Percentiles rank a stretch among this genome's conserved stretches.
Evolutionary conservation across 139 green algal species (phyloP).

Genomic region (Pseudopediastrum boryanum): DNA sequence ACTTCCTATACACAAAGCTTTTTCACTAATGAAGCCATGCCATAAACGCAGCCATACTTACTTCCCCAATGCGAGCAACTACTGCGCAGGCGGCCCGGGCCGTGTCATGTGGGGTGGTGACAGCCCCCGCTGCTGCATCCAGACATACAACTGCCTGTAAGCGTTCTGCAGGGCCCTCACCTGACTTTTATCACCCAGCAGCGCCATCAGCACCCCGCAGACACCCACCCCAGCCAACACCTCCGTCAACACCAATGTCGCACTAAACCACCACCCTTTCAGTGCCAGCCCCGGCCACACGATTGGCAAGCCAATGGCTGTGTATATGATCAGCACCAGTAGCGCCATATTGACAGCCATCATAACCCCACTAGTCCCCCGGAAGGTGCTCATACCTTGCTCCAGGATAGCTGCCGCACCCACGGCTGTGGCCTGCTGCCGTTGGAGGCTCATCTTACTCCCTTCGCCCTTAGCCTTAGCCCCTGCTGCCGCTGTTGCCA

Average conservation of each 20-base stretch:
- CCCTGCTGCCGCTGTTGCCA: neutral
- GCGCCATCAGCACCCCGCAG: neutral
- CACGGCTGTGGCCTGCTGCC: neutral
- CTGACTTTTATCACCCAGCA: constrained; percentile 21
- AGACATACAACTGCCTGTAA: constrained; percentile 23
- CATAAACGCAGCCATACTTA: too few relatives aligned
- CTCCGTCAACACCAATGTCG: neutral
- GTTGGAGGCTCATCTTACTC: neutral
- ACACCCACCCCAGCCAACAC: neutral
- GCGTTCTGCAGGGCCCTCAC: constrained; percentile 11
- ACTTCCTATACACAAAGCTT: too few relatives aligned
- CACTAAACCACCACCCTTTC: neutral
- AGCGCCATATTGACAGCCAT: neutral
- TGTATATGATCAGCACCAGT: constrained; percentile 16
- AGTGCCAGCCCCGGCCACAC: constrained; percentile 12
- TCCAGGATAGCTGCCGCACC: constrained; percentile 11
- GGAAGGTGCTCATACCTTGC: constrained; percentile 11
- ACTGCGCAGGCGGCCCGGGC: too few relatives aligned
- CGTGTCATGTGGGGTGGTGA: too few relatives aligned
- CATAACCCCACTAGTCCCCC: neutral
- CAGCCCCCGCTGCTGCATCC: constrained; percentile 17
- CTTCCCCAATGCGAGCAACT: too few relatives aligned
- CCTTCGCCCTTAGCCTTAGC: neutral
- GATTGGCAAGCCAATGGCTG: constrained; percentile 19
- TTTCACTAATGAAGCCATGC: too few relatives aligned